phyloP scores from a whole-genome alignment of 495 filamentous ascomycete genomes.

The Aspergillus haitiensis region DNA sequence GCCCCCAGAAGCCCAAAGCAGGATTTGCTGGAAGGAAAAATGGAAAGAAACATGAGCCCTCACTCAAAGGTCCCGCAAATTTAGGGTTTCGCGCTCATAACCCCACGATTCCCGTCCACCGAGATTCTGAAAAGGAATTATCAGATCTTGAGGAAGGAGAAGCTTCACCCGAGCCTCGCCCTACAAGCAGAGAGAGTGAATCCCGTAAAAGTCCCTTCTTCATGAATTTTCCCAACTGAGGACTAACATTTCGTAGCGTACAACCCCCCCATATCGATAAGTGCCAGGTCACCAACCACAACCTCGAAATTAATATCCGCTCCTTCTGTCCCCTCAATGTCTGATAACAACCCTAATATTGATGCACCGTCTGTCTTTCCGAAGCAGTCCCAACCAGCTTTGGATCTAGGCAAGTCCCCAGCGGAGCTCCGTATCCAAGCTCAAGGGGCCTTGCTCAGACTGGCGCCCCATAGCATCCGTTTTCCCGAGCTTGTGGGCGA shows the following conservation, averaged over 20 bases:
- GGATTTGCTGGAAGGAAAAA: background rate
- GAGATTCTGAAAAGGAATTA: background rate
- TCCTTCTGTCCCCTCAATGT: background rate
- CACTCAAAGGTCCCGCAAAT: background rate
- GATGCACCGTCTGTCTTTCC: background rate
- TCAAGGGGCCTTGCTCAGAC: constrained; percentile 63
- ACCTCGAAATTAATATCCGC: background rate
- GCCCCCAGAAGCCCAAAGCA: background rate
- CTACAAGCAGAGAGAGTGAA: constrained; percentile 34
- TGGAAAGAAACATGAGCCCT: background rate
- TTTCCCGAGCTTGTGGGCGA: constrained; percentile 70
- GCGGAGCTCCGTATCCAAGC: constrained; percentile 64
- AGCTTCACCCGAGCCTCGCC: constrained; percentile 27
- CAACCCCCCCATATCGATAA: constrained; percentile 40
- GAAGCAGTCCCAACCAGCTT: constrained; percentile 2
- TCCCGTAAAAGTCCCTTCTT: constrained; percentile 35
- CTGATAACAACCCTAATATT: background rate
- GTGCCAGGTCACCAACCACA: constrained; percentile 21
- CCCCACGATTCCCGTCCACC: background rate
- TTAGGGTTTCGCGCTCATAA: background rate
- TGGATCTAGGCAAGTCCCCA: constrained; percentile 22
- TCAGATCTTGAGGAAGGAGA: constrained; percentile 35
- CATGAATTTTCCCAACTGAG: background rate
- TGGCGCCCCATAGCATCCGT: constrained; percentile 64
- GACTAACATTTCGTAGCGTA: constrained; percentile 39